These are phyloP conservation scores for Carex myosuroides DNA, from an alignment of 176 grass and related monocot species.

Conservation along the genomic window DNA sequence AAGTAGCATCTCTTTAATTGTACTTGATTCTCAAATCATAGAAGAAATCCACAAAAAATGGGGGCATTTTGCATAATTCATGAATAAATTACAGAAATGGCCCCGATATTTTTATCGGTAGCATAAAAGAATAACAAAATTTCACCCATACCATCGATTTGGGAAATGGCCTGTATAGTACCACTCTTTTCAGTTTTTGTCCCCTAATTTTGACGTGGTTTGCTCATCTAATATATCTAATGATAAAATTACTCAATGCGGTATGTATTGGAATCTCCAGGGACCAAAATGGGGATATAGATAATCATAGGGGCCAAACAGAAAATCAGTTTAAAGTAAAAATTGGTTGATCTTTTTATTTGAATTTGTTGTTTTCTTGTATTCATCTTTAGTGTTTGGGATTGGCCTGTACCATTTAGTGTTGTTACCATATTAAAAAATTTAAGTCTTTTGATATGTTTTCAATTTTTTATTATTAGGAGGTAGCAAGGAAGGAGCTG, in stretches of 20 bases:
- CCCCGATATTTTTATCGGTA: too few species aligned
- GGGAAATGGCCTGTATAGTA: background rate
- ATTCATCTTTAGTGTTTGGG: background rate
- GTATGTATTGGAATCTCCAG: background rate
- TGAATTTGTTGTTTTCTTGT: background rate
- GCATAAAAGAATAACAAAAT: too few species aligned
- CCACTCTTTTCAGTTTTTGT: background rate
- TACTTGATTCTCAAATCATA: background rate
- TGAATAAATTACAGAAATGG: background rate
- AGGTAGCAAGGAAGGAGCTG: slow-evolving; percentile 39
- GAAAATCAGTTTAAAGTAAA: background rate
- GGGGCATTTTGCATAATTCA: background rate
- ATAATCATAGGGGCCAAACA: background rate
- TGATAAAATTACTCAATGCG: background rate
- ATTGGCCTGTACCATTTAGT: background rate
- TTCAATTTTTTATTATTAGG: slow-evolving; percentile 3
- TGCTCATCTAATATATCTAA: background rate
- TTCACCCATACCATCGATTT: too few species aligned
- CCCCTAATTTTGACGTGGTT: background rate
- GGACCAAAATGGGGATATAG: background rate
- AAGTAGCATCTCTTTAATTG: background rate
- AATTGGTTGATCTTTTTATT: background rate
- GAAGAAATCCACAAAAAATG: background rate
- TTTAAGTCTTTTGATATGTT: background rate
- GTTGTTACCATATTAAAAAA: background rate